These are phyloP conservation scores for Plasmodium cynomolgi DNA, from an alignment of 169 alveolate genomes.

Conservation along the genomic window DNA sequence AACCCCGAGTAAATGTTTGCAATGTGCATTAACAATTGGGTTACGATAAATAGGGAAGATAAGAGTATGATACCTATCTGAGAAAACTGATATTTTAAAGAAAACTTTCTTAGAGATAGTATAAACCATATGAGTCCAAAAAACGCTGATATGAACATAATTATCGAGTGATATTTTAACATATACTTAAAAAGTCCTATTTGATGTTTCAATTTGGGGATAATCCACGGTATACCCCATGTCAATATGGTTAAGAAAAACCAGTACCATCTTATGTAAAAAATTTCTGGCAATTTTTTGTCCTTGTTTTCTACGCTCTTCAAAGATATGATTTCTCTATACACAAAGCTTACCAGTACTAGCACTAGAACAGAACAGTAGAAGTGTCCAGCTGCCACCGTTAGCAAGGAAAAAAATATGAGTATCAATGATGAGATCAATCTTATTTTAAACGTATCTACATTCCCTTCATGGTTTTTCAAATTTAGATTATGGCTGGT, in stretches of 20 bases:
- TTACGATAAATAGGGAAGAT: conserved; percentile 80
- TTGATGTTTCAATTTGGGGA: conserved; percentile 81
- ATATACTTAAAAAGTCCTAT: conserved; percentile 73
- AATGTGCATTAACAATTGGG: conserved; percentile 84
- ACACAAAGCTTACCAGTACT: conserved; percentile 76
- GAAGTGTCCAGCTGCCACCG: conserved; percentile 92
- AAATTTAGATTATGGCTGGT: background rate
- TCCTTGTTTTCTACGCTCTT: conserved; percentile 65
- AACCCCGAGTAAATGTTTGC: conserved; percentile 95
- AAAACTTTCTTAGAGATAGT: conserved; percentile 90
- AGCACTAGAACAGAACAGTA: conserved; percentile 90
- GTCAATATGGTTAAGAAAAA: conserved; percentile 75
- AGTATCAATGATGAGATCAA: conserved; percentile 87
- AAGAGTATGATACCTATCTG: conserved; percentile 91
- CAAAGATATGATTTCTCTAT: conserved; percentile 76
- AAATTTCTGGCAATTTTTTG: conserved; percentile 61
- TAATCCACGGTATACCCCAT: conserved; percentile 83
- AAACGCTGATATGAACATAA: conserved; percentile 87
- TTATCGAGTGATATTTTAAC: conserved; percentile 91
- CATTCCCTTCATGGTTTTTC: background rate
- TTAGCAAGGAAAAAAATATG: conserved; percentile 79
- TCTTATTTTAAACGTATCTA: conserved; percentile 71
- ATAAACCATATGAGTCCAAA: conserved; percentile 94
- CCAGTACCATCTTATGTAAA: conserved; percentile 66
- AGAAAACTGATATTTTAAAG: conserved; percentile 93